These are phyloP conservation scores for Thraustochytrium sp. DNA, from an alignment of 352 stramenopile genomes.

Conservation along the genomic window DNA sequence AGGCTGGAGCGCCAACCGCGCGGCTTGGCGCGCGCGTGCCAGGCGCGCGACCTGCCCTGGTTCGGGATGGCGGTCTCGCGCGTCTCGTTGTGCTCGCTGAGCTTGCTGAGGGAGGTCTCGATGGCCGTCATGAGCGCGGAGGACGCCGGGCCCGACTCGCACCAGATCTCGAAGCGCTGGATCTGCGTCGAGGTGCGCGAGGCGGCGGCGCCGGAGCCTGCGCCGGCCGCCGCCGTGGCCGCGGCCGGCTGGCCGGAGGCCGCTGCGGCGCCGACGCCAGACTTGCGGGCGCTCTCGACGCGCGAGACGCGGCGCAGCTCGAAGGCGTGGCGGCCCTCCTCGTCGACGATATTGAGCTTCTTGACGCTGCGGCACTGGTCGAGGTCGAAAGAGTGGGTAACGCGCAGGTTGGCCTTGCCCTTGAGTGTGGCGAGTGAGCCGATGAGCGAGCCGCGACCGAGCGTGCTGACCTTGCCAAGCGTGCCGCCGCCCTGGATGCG, in stretches of 20 bases:
- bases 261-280: neutral
- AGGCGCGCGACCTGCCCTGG: constrained; percentile 1
- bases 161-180: constrained; percentile 40
- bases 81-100: neutral
- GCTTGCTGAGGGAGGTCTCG: neutral
- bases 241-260: neutral
- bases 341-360: neutral
- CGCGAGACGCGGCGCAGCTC: constrained; percentile 20
- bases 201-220: neutral
- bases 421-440: neutral
- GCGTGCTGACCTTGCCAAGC: neutral
- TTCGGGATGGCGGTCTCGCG: neutral
- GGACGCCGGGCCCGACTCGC: neutral
- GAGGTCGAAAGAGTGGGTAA: neutral
- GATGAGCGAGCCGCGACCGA: neutral
- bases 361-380: constrained; percentile 2
- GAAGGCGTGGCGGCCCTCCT: constrained; percentile 17
- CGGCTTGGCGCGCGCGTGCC: neutral
- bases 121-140: neutral
- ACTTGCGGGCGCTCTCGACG: neutral
- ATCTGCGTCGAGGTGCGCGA: neutral
- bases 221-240: neutral
- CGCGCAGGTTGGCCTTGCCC: neutral
- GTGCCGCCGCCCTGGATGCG: neutral
- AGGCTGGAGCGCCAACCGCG: neutral